phyloP scores from a whole-genome alignment of 2,329 filamentous ascomycete species.

The Zelopaecilomyces penicillatus region DNA sequence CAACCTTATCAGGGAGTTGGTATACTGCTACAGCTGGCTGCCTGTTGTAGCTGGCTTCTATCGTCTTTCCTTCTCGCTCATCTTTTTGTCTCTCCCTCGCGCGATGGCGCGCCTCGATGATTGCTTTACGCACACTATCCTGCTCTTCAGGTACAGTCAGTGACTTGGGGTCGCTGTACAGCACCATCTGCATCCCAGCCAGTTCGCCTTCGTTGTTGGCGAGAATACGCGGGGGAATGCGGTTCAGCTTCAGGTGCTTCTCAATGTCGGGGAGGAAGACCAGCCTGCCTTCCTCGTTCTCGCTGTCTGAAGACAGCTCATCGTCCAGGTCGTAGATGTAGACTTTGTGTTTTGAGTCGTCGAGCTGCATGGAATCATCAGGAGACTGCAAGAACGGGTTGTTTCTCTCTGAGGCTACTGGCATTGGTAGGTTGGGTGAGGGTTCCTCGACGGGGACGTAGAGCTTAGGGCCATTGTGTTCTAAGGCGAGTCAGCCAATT shows the following conservation, averaged over 20 bases:
- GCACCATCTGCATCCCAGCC: constrained; percentile 64
- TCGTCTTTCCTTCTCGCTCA: constrained; percentile 26
- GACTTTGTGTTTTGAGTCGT: constrained; percentile 78
- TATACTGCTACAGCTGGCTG: background rate
- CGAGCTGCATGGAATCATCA: constrained; percentile 69
- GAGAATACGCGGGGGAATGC: constrained; percentile 59
- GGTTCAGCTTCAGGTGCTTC: constrained; percentile 65
- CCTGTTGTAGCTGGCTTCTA: background rate
- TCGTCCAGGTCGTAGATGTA: constrained; percentile 88
- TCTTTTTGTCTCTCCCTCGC: constrained; percentile 53
- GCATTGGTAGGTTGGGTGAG: constrained; percentile 11
- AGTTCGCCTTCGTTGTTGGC: constrained; percentile 46
- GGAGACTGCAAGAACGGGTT: constrained; percentile 7
- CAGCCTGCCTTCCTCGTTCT: constrained; percentile 47
- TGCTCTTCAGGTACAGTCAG: constrained; percentile 66
- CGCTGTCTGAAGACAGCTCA: constrained; percentile 57
- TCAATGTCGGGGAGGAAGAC: constrained; percentile 82
- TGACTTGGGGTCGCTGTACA: constrained; percentile 74
- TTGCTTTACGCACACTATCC: constrained; percentile 72
- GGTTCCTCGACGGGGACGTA: constrained; percentile 56
- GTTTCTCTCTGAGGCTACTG: background rate
- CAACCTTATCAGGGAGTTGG: background rate
- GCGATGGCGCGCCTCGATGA: constrained; percentile 68
- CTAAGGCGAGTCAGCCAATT: constrained; percentile 27
- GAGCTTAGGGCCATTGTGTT: constrained; percentile 54